Evolutionary conservation across 1,139 yeast genomes (phyloP).

Genomic region (Debaryomyces udenii): DNA sequence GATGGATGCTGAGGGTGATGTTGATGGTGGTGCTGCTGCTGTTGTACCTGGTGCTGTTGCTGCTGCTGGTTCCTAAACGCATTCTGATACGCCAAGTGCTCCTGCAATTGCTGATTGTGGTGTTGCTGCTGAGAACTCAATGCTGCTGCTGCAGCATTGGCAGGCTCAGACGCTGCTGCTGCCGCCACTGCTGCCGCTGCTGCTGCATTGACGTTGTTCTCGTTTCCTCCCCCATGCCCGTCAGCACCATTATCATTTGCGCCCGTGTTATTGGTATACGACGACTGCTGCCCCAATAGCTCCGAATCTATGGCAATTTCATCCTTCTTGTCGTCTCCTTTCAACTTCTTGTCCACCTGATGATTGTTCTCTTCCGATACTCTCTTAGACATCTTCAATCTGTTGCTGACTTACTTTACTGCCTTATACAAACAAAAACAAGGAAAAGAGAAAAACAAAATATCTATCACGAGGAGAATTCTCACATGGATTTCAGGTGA

Average conservation of each 20-base stretch:
- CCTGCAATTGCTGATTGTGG: conserved; percentile 30
- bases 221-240: conserved; percentile 18
- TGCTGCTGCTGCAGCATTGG: conserved; percentile 21
- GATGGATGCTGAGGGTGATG: conserved; percentile 14
- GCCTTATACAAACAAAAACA: conserved; percentile 3
- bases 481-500: conserved; percentile 37
- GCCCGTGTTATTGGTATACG: conserved; percentile 26
- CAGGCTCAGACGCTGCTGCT: conserved; percentile 25
- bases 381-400: conserved; percentile 30
- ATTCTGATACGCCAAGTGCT: conserved; percentile 34
- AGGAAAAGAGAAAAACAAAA: conserved; percentile 9
- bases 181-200: conserved; percentile 41
- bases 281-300: conserved; percentile 48
- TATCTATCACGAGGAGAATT: conserved; percentile 29
- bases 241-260: conserved; percentile 20
- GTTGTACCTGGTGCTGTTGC: conserved; percentile 20
- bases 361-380: conserved; percentile 26
- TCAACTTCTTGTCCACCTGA: conserved; percentile 28
- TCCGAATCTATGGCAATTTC: conserved; percentile 52
- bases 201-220: conserved; percentile 20
- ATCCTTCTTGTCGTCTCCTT: conserved; percentile 33
- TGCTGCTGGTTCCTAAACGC: conserved; percentile 30
- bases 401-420: conserved; percentile 1
- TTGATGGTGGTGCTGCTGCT: conserved; percentile 17
- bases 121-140: conserved; percentile 22